Evolutionary conservation across 2,329 filamentous ascomycete species (phyloP).

Genomic region (Fusarium lateritium): DNA sequence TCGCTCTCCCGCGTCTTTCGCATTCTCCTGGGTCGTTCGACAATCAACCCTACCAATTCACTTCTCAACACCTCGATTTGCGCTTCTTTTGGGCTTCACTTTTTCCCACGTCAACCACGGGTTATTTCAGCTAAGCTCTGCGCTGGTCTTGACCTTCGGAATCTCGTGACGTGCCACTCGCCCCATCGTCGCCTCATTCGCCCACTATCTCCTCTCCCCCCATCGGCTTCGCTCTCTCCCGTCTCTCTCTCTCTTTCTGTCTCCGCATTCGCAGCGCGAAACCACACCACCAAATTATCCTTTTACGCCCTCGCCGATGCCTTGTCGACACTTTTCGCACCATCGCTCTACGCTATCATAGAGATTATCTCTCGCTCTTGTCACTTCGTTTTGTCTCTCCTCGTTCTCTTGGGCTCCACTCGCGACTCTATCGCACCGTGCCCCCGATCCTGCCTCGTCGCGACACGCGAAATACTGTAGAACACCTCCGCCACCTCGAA

Average conservation of each 20-base stretch:
- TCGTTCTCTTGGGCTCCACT: conserved; percentile 29
- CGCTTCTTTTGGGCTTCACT: conserved; percentile 42
- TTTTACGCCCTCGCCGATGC: conserved; percentile 47
- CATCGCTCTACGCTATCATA: conserved; percentile 39
- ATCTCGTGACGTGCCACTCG: conserved; percentile 50
- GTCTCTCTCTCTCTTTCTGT: conserved; percentile 25
- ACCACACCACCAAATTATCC: conserved; percentile 45
- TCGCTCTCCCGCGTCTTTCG: conserved; percentile 47
- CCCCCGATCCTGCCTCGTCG: conserved; percentile 45
- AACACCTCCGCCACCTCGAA: conserved; percentile 32
- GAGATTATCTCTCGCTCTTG: conserved; percentile 13
- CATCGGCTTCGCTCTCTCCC: conserved; percentile 26
- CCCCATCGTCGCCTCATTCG: conserved; percentile 50
- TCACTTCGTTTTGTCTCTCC: conserved; percentile 21
- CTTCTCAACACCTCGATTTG: conserved; percentile 39
- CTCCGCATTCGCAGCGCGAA: conserved; percentile 49
- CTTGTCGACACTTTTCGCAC: conserved; percentile 42
- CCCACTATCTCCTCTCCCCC: conserved; percentile 37
- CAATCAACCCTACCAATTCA: conserved; percentile 43
- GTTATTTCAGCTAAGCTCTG: conserved; percentile 35
- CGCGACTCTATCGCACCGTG: conserved; percentile 44
- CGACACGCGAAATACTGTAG: conserved; percentile 51
- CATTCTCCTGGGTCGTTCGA: conserved; percentile 45
- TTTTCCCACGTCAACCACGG: conserved; percentile 34
- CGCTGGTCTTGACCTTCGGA: conserved; percentile 38